These are phyloP conservation scores for Cryptococcus jaspeensis DNA, from an alignment of 1,284 basidiomycete genomes.

Conservation along the genomic window DNA sequence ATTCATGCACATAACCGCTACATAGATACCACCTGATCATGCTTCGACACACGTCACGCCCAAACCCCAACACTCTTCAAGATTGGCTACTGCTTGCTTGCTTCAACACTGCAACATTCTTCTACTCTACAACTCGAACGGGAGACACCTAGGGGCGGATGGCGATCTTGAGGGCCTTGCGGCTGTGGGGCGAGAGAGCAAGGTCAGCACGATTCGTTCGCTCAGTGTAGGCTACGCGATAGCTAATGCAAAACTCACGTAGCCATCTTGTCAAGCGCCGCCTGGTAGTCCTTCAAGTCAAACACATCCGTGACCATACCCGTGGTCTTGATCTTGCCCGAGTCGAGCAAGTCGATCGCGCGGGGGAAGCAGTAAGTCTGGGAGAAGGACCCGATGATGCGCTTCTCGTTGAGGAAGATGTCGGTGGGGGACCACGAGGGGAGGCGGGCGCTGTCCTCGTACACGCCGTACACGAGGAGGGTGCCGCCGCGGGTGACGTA, in stretches of 20 bases:
- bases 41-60: not conserved
- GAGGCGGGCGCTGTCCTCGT: conserved; percentile 68
- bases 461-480: conserved; percentile 59
- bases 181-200: conserved; percentile 5
- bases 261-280: conserved; percentile 79
- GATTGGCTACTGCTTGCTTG: not conserved
- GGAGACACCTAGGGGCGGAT: conserved; percentile 33
- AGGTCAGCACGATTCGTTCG: not conserved
- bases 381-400: conserved; percentile 78
- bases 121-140: not conserved
- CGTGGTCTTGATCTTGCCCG: conserved; percentile 74
- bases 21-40: not conserved
- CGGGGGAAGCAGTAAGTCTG: conserved; percentile 84
- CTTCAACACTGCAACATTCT: not conserved
- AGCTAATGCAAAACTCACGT: conserved; percentile 21
- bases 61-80: not conserved
- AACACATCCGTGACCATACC: conserved; percentile 79
- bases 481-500: conserved; percentile 66
- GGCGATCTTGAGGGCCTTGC: conserved; percentile 52
- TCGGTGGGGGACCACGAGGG: conserved; percentile 73
- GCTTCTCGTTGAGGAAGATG: conserved; percentile 81
- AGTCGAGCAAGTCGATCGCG: conserved; percentile 81
- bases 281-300: conserved; percentile 72
- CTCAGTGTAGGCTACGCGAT: not conserved
- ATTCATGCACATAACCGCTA: conserved; percentile 5